Base-by-base conservation (phyloP, 148 eudicot species). In the Persicaria tinctoria region DNA sequence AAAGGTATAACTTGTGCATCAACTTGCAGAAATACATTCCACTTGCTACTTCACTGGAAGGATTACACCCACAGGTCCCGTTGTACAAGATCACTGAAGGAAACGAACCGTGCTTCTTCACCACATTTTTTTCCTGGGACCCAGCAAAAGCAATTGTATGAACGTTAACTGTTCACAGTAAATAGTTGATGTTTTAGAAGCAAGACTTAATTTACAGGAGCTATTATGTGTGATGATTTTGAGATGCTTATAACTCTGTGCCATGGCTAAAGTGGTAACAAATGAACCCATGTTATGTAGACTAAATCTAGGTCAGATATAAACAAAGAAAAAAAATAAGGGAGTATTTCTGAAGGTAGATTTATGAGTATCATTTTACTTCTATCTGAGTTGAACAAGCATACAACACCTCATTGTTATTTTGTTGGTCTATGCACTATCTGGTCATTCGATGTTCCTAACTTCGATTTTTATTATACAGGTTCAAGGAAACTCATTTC, bases 101-200 rank as follows among this genome's bases (percentile, higher is more conserved):
- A 78, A 92, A 92, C 74, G 99, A 96, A 78, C 99, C 99, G 1
- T 83, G 93, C 85, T 96, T 96, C 88, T 96, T 96, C 86, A 96
- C 99, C 50, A 85, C 95, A 66, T 89, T 79, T 77, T 96, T 96
- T 74, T 88, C 95, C 70, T 96, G 99, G 99, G 99, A 96, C 79
- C 84, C 90, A 74, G 86, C 85, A 70, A 96, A 96, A 92, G 94
- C 99, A 77, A 84, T 50, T 77, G 99, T 96, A 92, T 64, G 97
- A 85, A 53, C 69, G 68, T 48, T 62, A 68, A 13, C 50, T 68
- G 12, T 44, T 23, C 16, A 16, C 62, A 5, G 23, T 10, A 56
- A 50, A 63, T 32, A 3, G 68, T 45, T 38, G 11, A 63, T 32
- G 17, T 66, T 13, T 38, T 20, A 66, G 46, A 66, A 66, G 18